phyloP scores from a whole-genome alignment of 2,329 filamentous ascomycete species.

The Cercospora sesami region DNA sequence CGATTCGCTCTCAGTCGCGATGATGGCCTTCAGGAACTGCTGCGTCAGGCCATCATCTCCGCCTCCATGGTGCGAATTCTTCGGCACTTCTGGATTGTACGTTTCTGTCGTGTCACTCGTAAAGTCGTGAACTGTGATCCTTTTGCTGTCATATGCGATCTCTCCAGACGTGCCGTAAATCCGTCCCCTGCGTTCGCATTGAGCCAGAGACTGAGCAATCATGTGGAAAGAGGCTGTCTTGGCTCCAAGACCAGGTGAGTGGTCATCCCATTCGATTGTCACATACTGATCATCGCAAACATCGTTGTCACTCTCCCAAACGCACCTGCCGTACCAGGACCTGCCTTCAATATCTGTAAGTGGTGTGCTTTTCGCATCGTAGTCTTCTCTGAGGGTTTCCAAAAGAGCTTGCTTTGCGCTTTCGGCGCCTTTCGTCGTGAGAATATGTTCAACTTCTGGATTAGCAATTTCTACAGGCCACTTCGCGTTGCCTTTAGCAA shows the following conservation, averaged over 20 bases:
- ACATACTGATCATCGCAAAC: conserved; percentile 93
- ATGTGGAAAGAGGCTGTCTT: conserved; percentile 93
- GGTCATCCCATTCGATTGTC: conserved; percentile 80
- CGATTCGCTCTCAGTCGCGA: conserved; percentile 70
- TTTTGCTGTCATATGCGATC: conserved; percentile 76
- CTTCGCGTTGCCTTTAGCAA: conserved; percentile 64
- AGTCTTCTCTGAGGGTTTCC: conserved; percentile 55
- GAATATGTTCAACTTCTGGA: conserved; percentile 83
- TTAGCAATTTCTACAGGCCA: conserved; percentile 92
- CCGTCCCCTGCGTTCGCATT: conserved; percentile 80
- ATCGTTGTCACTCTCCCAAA: conserved; percentile 89
- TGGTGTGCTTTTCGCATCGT: conserved; percentile 54
- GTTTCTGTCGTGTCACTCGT: conserved; percentile 56
- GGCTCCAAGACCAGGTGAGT: conserved; percentile 53
- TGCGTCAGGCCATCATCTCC: conserved; percentile 77
- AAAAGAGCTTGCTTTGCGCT: conserved; percentile 56
- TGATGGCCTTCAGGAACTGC: conserved; percentile 80
- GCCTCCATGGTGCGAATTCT: conserved; percentile 62
- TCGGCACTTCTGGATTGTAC: conserved; percentile 61
- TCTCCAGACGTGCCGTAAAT: conserved; percentile 87
- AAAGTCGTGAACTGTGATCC: conserved; percentile 76
- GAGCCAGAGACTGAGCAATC: conserved; percentile 83
- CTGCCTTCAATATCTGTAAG: conserved; percentile 51
- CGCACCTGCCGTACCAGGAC: conserved; percentile 87
- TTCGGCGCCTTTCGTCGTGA: conserved; percentile 47